Evolutionary conservation across 306 rosid species (phyloP), one percentile per base, ranked within the genome.

Genomic region (Astragalus membranaceus): DNA sequence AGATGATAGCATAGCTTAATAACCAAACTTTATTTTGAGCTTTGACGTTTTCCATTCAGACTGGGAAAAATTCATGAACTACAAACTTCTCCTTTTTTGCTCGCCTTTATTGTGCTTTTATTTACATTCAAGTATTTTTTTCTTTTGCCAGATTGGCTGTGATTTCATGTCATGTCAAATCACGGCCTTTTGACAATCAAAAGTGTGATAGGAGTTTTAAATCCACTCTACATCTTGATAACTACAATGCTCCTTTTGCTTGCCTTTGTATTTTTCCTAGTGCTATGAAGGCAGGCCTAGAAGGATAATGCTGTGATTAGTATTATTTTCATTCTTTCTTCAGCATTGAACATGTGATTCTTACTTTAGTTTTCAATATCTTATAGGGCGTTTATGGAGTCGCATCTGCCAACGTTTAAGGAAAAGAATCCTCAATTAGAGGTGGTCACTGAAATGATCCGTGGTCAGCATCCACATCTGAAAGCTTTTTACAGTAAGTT

Each of bases 401-500:
- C 89, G 0, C 80, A 90, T 5, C 67, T 93, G 79, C 97, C 97
- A 35, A 74, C 54, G 10, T 82, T 88, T 72, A 88, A 78, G 78
- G 97, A 88, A 83, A 72, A 72, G 44, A 90, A 90, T 81, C 92
- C 98, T 78, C 98, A 87, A 63, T 81, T 93, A 49, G 94, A 90
- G 83, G 90, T 93, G 65, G 92, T 82, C 70, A 81, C 88, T 68
- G 97, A 93, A 62, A 91, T 88, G 77, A 87, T 88, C 57, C 97
- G 94, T 51, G 98, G 98, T 49, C 97, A 88, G 79, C 98, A 93
- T 80, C 97, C 98, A 33, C 94, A 84, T 85, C 74, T 90, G 80
- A 88, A 88, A 88, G 97, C 55, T 36, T 82, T 82, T 67, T 93
- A 88, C 76, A 77, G 96, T 93, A 87, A 84, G 88, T 42, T 71